Conservation (phyloP, 768 basidiomycete genomes). For the Lentinus brumalis region DNA sequence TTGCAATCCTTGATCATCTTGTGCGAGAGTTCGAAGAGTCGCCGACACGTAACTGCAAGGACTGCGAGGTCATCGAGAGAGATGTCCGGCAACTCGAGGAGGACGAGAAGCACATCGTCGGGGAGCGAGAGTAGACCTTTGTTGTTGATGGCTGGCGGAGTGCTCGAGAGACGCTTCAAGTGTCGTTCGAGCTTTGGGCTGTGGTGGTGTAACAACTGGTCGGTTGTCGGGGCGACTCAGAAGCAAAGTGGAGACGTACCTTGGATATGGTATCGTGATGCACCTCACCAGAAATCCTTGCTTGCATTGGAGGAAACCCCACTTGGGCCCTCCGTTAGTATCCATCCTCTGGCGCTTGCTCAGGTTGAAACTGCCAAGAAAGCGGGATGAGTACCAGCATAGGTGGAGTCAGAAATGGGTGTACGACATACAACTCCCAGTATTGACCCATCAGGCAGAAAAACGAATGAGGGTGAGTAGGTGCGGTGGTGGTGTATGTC, state of each 20-base stretch:
- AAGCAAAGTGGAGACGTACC: slow-evolving; percentile 51
- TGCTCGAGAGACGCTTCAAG: not conserved
- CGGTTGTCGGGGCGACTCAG: slow-evolving; percentile 18
- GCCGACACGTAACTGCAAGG: slow-evolving; percentile 39
- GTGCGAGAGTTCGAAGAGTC: not conserved
- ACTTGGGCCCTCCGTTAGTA: not conserved
- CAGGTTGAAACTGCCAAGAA: not conserved
- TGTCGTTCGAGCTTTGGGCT: slow-evolving; percentile 1
- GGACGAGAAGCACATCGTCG: slow-evolving; percentile 27
- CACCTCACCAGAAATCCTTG: slow-evolving; percentile 3
- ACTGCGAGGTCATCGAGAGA: slow-evolving; percentile 68
- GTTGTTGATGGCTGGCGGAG: not conserved
- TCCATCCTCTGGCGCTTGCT: not conserved
- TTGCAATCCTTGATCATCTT: not conserved
- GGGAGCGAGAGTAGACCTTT: slow-evolving; percentile 33
- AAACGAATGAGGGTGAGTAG: no score
- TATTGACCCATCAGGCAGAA: no score
- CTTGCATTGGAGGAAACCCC: not conserved
- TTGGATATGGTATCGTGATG: not conserved
- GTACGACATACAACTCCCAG: no score
- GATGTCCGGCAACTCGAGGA: slow-evolving; percentile 43
- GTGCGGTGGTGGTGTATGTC: no score
- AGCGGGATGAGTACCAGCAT: not conserved
- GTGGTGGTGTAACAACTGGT: not conserved
- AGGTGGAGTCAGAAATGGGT: no score